Evolutionary conservation across 2,329 filamentous ascomycete genomes (phyloP).

Genomic region (Paracoccidioides lutzii): DNA sequence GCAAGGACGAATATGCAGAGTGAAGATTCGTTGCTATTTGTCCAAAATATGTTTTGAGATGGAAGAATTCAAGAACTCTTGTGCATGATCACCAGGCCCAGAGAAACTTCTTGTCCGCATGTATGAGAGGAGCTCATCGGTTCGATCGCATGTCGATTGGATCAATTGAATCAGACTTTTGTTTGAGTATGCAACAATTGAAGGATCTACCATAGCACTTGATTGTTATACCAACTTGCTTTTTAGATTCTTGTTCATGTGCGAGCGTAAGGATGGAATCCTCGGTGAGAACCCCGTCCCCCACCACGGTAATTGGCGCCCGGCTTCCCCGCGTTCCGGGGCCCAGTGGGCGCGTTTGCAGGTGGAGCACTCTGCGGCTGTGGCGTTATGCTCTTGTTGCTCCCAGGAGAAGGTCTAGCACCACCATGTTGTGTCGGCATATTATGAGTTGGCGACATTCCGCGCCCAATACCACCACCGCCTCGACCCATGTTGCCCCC

Average conservation of each 20-base stretch:
- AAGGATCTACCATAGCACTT: not conserved
- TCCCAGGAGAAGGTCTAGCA: slow-evolving; percentile 19
- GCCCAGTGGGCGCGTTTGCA: slow-evolving; percentile 80
- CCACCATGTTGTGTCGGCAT: slow-evolving; percentile 20
- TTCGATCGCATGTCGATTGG: no score
- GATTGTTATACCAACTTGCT: not conserved
- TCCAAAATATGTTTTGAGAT: no score
- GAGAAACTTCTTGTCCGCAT: no score
- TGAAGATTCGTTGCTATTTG: no score
- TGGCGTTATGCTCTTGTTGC: slow-evolving; percentile 33
- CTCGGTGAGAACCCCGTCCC: slow-evolving; percentile 58
- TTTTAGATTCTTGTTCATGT: not conserved
- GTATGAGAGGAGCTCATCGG: no score
- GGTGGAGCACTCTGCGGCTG: slow-evolving; percentile 45
- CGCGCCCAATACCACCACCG: slow-evolving; percentile 30
- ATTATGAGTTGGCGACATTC: slow-evolving; percentile 22
- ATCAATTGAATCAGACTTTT: no score
- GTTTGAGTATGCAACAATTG: no score
- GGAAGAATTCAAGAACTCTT: no score
- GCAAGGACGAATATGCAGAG: no score
- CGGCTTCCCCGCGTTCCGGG: slow-evolving; percentile 85
- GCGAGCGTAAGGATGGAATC: slow-evolving; percentile 65
- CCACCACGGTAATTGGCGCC: slow-evolving; percentile 90
- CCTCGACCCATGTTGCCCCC: slow-evolving; percentile 32
- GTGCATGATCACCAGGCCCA: no score